These are phyloP conservation scores for Alternaria arborescens DNA, from an alignment of 2,329 filamentous ascomycete genomes.

Conservation along the genomic window DNA sequence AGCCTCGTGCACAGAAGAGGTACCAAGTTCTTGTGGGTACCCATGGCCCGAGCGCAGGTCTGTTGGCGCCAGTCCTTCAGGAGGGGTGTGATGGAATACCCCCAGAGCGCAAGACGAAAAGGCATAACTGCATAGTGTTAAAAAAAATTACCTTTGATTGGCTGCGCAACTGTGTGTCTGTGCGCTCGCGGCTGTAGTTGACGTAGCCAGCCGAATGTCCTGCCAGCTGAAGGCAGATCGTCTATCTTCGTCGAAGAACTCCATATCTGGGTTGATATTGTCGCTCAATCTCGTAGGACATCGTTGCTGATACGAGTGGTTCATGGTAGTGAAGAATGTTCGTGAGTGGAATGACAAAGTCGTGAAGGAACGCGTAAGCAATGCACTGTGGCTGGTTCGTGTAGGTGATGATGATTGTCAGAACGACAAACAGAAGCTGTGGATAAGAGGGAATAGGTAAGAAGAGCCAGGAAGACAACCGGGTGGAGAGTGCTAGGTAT, in stretches of 20 bases:
- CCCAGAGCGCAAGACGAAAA: no score
- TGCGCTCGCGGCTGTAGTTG: not conserved
- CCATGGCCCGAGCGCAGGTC: not conserved
- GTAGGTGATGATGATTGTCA: no score
- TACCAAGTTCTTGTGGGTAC: not conserved
- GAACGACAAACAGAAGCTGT: no score
- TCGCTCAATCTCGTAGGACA: not conserved
- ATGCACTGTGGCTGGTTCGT: no score
- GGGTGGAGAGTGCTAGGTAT: no score
- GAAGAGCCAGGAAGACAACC: no score
- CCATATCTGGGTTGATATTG: not conserved
- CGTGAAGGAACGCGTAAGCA: no score
- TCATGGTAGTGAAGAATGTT: no score
- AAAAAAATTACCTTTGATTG: conserved; percentile 9
- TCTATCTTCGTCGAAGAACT: not conserved
- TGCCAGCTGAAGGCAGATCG: not conserved
- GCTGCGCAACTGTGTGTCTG: not conserved
- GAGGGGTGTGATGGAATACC: no score
- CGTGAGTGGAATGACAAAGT: no score
- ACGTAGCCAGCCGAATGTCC: not conserved
- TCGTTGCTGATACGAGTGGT: not conserved
- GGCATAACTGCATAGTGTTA: conserved; percentile 13
- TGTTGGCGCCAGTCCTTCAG: no score
- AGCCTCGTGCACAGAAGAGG: not conserved
- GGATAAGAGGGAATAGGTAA: no score